Evolutionary conservation across 2,329 filamentous ascomycete genomes (phyloP).

Genomic region (Alternaria brassicae): DNA sequence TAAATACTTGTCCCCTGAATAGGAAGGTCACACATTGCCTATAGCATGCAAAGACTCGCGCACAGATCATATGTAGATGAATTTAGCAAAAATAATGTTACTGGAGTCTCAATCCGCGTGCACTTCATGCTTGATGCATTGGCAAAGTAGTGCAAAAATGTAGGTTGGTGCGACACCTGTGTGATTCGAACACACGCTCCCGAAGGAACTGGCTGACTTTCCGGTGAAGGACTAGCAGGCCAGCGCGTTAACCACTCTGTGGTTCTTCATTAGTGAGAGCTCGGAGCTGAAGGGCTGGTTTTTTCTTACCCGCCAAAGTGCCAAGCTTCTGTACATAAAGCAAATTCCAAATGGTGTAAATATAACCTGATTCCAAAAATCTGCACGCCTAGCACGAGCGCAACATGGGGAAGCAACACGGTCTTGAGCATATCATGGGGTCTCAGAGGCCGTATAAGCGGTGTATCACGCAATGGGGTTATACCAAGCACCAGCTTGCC

Average conservation of each 20-base stretch:
- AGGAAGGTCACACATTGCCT: background rate
- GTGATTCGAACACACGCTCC: slow-evolving; percentile 41
- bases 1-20: background rate
- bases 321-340: background rate
- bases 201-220: slow-evolving; percentile 38
- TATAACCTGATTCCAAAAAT: background rate
- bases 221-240: slow-evolving; percentile 29
- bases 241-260: slow-evolving; percentile 37
- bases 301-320: slow-evolving; percentile 11
- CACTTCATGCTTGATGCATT: background rate
- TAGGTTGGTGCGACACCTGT: slow-evolving; percentile 30
- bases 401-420: too few relatives aligned
- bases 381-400: too few relatives aligned
- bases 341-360: rapidly evolving
- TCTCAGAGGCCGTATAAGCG: background rate
- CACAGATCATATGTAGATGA: background rate
- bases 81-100: background rate
- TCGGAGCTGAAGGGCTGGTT: background rate
- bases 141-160: slow-evolving; percentile 5
- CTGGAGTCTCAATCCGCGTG: background rate
- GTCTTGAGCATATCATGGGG: background rate
- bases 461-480: background rate
- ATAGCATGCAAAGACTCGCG: background rate
- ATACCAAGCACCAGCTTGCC: background rate
- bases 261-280: background rate